Conservation (phyloP, 805 yeast species). For the Lachancea fermentati region DNA sequence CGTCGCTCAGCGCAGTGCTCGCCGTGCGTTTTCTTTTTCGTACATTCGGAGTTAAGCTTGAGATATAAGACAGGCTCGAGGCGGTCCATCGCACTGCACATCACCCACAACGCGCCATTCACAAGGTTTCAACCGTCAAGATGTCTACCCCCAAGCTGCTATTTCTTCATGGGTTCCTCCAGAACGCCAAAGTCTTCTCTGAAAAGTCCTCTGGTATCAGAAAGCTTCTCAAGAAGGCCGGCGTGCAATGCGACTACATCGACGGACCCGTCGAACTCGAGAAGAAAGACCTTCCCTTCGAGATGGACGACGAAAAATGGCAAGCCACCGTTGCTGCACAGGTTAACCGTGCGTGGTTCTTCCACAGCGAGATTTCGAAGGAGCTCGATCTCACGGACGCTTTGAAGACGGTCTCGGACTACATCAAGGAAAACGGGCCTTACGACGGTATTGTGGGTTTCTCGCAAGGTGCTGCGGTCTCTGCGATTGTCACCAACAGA, state of each 20-base stretch:
- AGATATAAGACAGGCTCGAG: too few species aligned
- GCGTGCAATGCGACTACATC: constrained; percentile 67
- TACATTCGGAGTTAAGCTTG: too few species aligned
- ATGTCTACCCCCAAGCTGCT: constrained; percentile 46
- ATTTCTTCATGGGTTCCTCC: constrained; percentile 90
- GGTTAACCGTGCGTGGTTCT: constrained; percentile 70
- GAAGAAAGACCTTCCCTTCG: constrained; percentile 70
- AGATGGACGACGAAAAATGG: constrained; percentile 49
- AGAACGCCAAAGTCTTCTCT: constrained; percentile 76
- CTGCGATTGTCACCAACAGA: constrained; percentile 60
- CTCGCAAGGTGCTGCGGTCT: constrained; percentile 90
- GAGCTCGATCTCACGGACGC: constrained; percentile 50
- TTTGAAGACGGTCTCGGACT: constrained; percentile 41
- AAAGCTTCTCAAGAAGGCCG: constrained; percentile 58
- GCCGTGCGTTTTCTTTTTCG: too few species aligned
- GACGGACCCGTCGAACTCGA: constrained; percentile 70
- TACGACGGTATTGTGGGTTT: constrained; percentile 87
- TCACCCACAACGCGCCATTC: background rate
- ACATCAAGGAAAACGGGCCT: constrained; percentile 65
- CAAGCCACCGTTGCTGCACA: constrained; percentile 41
- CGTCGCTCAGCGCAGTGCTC: too few species aligned
- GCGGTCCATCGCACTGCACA: too few species aligned
- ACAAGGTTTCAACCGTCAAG: too few species aligned
- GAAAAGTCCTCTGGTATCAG: constrained; percentile 87
- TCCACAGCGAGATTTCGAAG: constrained; percentile 41